A percentile compares a stretch with the other conserved stretches of the same genome.
Conservation (phyloP, 2,329 filamentous ascomycete species). For the Neonectria coccinea region DNA sequence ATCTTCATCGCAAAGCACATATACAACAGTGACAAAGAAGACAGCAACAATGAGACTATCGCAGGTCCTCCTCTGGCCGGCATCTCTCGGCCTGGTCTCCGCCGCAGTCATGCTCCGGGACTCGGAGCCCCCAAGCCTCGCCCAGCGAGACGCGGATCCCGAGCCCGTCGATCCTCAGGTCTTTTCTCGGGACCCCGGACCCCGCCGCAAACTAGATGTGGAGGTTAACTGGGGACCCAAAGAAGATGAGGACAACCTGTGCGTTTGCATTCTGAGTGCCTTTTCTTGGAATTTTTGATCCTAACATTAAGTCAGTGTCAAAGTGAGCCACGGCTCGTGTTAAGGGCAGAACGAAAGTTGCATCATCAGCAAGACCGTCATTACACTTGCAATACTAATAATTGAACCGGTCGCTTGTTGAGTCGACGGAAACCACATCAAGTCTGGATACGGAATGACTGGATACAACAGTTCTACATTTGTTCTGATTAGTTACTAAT, state of each 20-base stretch:
- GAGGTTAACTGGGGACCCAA: neutral
- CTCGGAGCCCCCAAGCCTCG: neutral
- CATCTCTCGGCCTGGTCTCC: neutral
- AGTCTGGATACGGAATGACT: neutral
- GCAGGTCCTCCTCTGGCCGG: neutral
- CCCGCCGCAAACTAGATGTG: neutral
- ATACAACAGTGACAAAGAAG: neutral
- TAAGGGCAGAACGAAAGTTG: neutral
- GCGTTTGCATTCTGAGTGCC: neutral
- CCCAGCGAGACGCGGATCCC: neutral
- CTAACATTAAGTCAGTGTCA: neutral
- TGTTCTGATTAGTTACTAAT: neutral
- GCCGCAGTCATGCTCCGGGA: conserved; percentile 4
- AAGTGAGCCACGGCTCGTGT: neutral
- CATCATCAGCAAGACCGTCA: neutral
- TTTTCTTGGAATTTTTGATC: neutral
- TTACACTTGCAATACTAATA: neutral
- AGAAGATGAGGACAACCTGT: neutral
- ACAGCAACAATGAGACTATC: neutral
- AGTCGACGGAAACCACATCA: neutral
- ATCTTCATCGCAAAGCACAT: neutral
- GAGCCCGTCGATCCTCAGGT: neutral
- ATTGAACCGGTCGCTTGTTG: neutral
- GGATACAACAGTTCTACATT: neutral
- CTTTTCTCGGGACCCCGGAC: neutral